Percentiles rank a stretch among this genome's conserved stretches.
Evolutionary conservation across 768 basidiomycete species (phyloP).

Genomic region (Pulveroboletus sp.): DNA sequence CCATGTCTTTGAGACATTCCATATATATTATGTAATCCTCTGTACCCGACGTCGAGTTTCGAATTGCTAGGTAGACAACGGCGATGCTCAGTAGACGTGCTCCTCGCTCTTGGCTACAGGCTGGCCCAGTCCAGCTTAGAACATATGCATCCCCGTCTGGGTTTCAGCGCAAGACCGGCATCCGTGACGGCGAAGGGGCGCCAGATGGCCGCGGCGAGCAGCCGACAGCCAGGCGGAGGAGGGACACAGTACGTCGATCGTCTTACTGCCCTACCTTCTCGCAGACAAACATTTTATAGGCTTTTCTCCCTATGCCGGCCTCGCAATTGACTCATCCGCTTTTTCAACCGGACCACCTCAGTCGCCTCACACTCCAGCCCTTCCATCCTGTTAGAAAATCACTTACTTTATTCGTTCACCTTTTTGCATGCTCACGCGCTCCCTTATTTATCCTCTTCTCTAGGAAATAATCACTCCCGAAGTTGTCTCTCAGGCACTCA

Average conservation of each 20-base stretch:
- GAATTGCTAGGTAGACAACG: conserved; percentile 4
- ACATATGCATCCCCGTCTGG: conserved; percentile 17
- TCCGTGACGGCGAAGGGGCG: conserved; percentile 6
- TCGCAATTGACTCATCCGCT: conserved; percentile 36
- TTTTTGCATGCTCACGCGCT: background rate
- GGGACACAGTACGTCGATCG: conserved; percentile 15
- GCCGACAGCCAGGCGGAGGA: conserved; percentile 21
- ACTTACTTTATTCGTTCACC: background rate
- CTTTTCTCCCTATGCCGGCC: conserved; percentile 40
- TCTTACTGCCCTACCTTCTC: background rate
- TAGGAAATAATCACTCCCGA: conserved; percentile 32
- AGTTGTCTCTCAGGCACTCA: conserved; percentile 42
- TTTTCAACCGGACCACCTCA: conserved; percentile 37
- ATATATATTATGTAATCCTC: background rate
- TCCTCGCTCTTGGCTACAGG: conserved; percentile 5
- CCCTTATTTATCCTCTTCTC: background rate
- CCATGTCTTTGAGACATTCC: no score
- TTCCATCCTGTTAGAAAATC: conserved; percentile 40
- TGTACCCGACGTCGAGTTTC: no score
- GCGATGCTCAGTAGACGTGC: conserved; percentile 12
- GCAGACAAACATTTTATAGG: conserved; percentile 23
- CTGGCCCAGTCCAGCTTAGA: background rate
- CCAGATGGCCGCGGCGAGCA: conserved; percentile 17
- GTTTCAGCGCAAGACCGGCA: conserved; percentile 21
- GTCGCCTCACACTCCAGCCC: conserved; percentile 34